Percentiles rank a stretch among this genome's conserved stretches.
phyloP scores from a whole-genome alignment of 371 early-diverging fungal species.

The Mucor racemosus region DNA sequence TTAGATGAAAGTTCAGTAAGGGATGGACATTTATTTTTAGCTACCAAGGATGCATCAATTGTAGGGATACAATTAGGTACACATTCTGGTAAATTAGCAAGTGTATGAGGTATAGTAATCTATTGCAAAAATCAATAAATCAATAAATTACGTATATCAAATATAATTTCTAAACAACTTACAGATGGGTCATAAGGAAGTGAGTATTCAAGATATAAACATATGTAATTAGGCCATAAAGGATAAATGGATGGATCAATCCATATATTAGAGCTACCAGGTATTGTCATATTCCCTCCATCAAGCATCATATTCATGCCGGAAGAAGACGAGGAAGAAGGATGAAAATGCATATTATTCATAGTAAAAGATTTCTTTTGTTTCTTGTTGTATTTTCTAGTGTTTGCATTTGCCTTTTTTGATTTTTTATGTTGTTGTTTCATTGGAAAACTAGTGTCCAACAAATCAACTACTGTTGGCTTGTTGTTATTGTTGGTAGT shows the following conservation, averaged over 20 bases:
- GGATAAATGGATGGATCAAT: constrained; percentile 26
- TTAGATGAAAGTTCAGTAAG: constrained; percentile 23
- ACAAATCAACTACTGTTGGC: constrained; percentile 3
- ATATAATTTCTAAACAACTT: background rate
- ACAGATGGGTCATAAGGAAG: constrained; percentile 44
- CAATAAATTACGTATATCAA: too few relatives aligned
- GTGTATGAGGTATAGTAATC: constrained; percentile 43
- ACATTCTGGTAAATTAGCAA: constrained; percentile 48
- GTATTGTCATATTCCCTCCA: background rate
- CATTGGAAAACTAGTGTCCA: background rate
- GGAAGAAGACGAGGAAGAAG: background rate
- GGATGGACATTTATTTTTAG: constrained; percentile 40
- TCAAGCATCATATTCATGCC: constrained; percentile 1
- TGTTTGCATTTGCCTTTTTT: constrained; percentile 1
- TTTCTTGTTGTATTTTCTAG: constrained; percentile 16
- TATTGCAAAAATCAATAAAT: background rate
- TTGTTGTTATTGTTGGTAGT: background rate
- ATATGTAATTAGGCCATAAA: constrained; percentile 56
- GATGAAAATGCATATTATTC: constrained; percentile 5
- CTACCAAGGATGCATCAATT: constrained; percentile 22
- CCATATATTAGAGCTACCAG: constrained; percentile 9
- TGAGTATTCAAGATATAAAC: constrained; percentile 50
- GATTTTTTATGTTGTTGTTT: constrained; percentile 7
- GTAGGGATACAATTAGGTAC: constrained; percentile 41
- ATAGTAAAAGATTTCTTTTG: constrained; percentile 10